Percentiles rank a stretch among this genome's conserved stretches.
phyloP scores from a whole-genome alignment of 2,329 filamentous ascomycete genomes.

The Rosellinia necatrix region DNA sequence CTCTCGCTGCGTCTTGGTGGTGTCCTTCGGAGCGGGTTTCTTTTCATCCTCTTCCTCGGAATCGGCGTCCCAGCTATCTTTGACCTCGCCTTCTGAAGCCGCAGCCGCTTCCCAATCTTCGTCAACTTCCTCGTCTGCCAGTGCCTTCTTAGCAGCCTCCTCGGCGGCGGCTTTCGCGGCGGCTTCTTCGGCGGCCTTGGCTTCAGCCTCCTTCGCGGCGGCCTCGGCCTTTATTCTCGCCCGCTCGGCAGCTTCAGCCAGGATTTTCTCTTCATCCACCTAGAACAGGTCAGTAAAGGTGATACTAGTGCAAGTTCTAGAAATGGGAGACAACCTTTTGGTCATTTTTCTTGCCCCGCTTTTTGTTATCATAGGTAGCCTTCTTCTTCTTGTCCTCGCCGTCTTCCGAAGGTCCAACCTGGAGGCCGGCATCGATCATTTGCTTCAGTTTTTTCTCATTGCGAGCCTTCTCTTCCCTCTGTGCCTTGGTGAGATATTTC shows the following conservation, averaged over 20 bases:
- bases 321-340: conserved; percentile 51
- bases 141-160: conserved; percentile 58
- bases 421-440: conserved; percentile 79
- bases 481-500: conserved; percentile 84
- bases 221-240: conserved; percentile 71
- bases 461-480: conserved; percentile 79
- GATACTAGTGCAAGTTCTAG: not conserved
- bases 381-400: conserved; percentile 75
- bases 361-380: conserved; percentile 73
- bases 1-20: conserved; percentile 34
- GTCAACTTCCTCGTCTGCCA: conserved; percentile 64
- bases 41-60: conserved; percentile 72
- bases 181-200: conserved; percentile 62
- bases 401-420: conserved; percentile 65
- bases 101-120: conserved; percentile 91
- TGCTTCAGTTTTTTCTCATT: conserved; percentile 82
- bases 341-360: conserved; percentile 67
- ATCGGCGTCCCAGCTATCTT: conserved; percentile 94
- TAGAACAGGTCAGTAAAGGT: conserved; percentile 41
- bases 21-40: conserved; percentile 30
- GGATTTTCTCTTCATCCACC: conserved; percentile 76
- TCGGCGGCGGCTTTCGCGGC: conserved; percentile 61
- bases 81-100: conserved; percentile 76
- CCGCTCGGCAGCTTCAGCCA: conserved; percentile 78
- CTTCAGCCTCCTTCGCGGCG: conserved; percentile 64